Percentiles rank a stretch among this genome's conserved stretches.
Conservation (phyloP, 1,139 yeast species). For the Diutina neorugosa region DNA sequence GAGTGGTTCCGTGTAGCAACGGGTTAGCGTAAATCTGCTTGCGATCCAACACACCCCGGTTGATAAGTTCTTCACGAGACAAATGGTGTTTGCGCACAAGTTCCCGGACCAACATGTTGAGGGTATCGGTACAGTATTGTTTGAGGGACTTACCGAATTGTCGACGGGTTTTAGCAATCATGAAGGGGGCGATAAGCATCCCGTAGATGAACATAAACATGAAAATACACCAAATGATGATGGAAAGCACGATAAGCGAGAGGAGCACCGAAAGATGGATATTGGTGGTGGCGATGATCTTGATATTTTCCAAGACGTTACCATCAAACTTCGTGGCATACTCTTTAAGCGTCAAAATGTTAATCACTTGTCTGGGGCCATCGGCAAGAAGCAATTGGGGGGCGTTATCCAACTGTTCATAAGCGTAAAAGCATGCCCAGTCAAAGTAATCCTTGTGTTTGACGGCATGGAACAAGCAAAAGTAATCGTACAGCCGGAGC, state of each 20-base stretch:
- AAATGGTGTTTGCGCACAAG: slow-evolving; percentile 39
- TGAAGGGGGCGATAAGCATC: slow-evolving; percentile 41
- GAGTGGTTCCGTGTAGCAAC: slow-evolving; percentile 10
- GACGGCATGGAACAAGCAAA: slow-evolving; percentile 61
- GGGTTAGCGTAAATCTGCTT: slow-evolving; percentile 18
- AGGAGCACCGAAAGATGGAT: slow-evolving; percentile 56
- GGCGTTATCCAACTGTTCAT: slow-evolving; percentile 57
- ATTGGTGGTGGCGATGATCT: slow-evolving; percentile 46
- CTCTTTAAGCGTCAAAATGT: slow-evolving; percentile 56
- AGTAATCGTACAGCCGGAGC: slow-evolving; percentile 45
- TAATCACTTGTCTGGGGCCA: slow-evolving; percentile 81
- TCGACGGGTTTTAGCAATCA: slow-evolving; percentile 33
- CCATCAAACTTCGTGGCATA: slow-evolving; percentile 35
- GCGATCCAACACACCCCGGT: slow-evolving; percentile 20
- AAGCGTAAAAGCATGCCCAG: slow-evolving; percentile 55
- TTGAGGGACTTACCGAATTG: slow-evolving; percentile 31
- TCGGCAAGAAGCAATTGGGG: slow-evolving; percentile 60
- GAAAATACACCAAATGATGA: slow-evolving; percentile 65
- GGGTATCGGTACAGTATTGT: slow-evolving; percentile 44
- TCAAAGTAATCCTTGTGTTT: slow-evolving; percentile 57
- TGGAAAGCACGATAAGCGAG: slow-evolving; percentile 65
- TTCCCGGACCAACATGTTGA: slow-evolving; percentile 41
- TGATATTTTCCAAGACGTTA: slow-evolving; percentile 41
- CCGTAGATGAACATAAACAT: slow-evolving; percentile 50
- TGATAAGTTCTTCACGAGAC: slow-evolving; percentile 22